Base-by-base conservation (phyloP, 1,139 yeast genomes). In the Hansenula lynferdii region DNA sequence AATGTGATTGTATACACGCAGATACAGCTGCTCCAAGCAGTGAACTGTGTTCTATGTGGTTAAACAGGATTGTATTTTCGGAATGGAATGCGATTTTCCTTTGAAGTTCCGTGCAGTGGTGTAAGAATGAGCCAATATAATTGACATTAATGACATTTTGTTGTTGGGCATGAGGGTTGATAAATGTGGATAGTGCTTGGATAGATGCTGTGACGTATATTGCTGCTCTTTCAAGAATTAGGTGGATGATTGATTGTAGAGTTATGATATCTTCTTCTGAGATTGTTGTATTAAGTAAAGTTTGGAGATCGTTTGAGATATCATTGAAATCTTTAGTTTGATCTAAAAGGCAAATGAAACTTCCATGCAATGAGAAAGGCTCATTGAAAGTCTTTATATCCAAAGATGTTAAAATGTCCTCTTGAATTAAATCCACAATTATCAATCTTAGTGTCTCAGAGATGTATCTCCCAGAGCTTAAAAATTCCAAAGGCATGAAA, bases 91-190 rank as follows among this genome's bases (percentile, higher is more conserved):
- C 23, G 14, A 61, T 55, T 33, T 45, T 47, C 4, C 43, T 38
- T 36, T 48, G 55, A 34, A 56, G 60, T 21, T 40, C 38, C 3
- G 31, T 24, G 17, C 57, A 59, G 38, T 56, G 42, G 1, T 43
- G 42, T 8, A 63, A 39, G 38, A 62, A 62, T 0, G 65, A 56
- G 0, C 68, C 68, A 7, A 58, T 57, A 42, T 49, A 63, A 10
- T 58, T 55, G 7, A 61, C 55, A 19, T 42, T 43, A 11, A 43
- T 40, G n/a, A n/a, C n/a, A n/a, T n/a, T n/a, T 20, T 35, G 14
- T 4, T 7, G 5, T 10, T 17, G 10, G 14, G 25, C 18, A 2
- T 25, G 12, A 8, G 37, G 35, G 9, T 37, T 19, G 5, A 45
- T 37, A n/a, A 55, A 40, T n/a, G 39, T 30, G 12, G 49, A 15